Conservation (phyloP, 805 yeast genomes). For the Schwanniomyces pseudopolymorphus region DNA sequence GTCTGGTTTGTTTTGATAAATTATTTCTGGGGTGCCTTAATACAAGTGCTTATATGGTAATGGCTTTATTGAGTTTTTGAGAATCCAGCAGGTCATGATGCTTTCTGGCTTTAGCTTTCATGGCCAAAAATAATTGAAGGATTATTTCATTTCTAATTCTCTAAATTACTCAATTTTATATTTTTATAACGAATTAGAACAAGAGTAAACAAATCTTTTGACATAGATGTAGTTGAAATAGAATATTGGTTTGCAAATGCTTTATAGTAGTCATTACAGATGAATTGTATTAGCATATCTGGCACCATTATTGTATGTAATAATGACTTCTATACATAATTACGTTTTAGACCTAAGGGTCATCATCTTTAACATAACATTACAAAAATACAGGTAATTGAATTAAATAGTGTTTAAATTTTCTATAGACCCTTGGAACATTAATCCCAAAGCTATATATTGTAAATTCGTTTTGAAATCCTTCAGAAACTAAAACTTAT, state of each 20-base stretch:
- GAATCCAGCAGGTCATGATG: not conserved
- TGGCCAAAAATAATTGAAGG: not conserved
- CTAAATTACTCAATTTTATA: not conserved
- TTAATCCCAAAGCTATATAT: not conserved
- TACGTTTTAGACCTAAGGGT: not conserved
- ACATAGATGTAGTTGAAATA: not conserved
- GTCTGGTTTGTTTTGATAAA: slow-evolving; percentile 1
- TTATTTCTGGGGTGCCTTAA: not conserved
- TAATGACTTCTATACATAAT: not conserved
- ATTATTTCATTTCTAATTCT: slow-evolving; percentile 1
- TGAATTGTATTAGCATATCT: too few relatives aligned
- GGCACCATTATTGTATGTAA: not conserved
- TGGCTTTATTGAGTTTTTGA: not conserved
- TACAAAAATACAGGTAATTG: not conserved
- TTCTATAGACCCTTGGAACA: not conserved
- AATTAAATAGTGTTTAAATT: not conserved
- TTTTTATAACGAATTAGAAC: not conserved
- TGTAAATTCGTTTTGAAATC: not conserved
- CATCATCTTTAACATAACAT: too few relatives aligned
- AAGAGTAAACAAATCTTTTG: not conserved
- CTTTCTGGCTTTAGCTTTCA: slow-evolving; percentile 1
- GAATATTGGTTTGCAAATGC: not conserved
- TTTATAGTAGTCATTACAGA: too few relatives aligned
- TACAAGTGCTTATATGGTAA: not conserved
- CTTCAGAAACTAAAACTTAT: too few relatives aligned